Base-by-base conservation (phyloP, 2,329 filamentous ascomycete species). In the Paraconiothyrium brasiliense region DNA sequence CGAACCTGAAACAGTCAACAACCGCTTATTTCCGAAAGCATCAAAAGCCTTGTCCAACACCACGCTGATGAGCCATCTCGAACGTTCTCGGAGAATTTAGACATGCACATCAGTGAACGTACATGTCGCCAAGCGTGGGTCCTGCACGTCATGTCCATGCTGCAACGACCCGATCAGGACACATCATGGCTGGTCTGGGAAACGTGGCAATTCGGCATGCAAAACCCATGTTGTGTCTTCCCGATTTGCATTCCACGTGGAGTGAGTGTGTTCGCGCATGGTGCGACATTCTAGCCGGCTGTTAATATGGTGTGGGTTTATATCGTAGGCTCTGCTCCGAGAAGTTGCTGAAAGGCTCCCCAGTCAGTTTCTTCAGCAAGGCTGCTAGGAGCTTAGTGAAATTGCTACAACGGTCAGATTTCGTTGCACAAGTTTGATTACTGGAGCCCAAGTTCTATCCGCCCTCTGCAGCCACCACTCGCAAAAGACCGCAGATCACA, bases 201-300 rank as follows among this genome's bases (percentile, higher is more conserved):
- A 50, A 57, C 60, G 65, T 62, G 65, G 62, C 54, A 58, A 44
- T 50, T 51, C 62, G 50, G 61, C 56, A 65, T 62, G 64, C 64
- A 64, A 59, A 61, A 54, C 49, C 60, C 58, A 64, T 72, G 71
- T 63, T 59, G 68, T 70, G 67, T 61, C 60, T 68, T 67, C 66
- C 65, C 60, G 59, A 64, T 65, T 57, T 65, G 65, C 64, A 73
- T 74, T 70, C 71, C 72, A 74, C 73, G 71, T 74, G 71, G 67
- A 50, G 62, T 62, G 58, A 54, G 63, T 67, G 50, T 58, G 62
- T 30, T 30, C 27, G 63, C 65, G 66, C 67, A 57, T 62, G 59
- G 57, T 54, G 56, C 50, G 57, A 50, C 58, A 66, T 60, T 59
- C 54, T 43, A 54, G 35, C 35, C 63, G 61, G 57, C 64, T 62